Evolutionary conservation across 73 alveolate species (phyloP).

Genomic region (Paramecium sonneborni): DNA sequence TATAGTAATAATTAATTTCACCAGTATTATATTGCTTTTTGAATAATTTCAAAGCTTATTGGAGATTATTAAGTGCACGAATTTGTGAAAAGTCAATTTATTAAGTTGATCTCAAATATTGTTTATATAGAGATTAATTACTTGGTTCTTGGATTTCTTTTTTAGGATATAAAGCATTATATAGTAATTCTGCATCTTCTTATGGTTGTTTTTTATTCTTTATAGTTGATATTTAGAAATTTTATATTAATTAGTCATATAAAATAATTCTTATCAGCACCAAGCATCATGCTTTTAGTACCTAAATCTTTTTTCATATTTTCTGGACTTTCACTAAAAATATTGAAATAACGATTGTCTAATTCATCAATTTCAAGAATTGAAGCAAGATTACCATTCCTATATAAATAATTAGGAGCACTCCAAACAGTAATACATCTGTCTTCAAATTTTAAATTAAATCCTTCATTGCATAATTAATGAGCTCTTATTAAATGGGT

Average conservation of each 20-base stretch:
- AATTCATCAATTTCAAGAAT: slow-evolving; percentile 94
- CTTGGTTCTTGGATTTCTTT: neutral
- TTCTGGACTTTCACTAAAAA: slow-evolving; percentile 92
- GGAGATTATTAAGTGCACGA: neutral
- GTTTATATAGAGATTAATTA: neutral
- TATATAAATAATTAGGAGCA: slow-evolving; percentile 98
- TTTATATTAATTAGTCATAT: neutral
- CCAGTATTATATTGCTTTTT: neutral
- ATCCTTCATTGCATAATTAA: slow-evolving; percentile 97
- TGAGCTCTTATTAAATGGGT: slow-evolving; percentile 95
- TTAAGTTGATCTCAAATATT: neutral
- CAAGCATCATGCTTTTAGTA: slow-evolving; percentile 35
- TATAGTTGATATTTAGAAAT: neutral
- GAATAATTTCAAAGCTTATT: neutral
- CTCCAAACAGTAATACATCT: slow-evolving; percentile 96
- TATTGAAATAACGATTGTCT: slow-evolving; percentile 86
- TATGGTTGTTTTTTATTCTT: neutral
- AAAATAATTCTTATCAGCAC: slow-evolving; percentile 15
- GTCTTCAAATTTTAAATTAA: slow-evolving; percentile 87
- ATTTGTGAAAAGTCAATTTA: neutral
- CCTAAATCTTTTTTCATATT: slow-evolving; percentile 71
- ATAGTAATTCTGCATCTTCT: slow-evolving; percentile 35
- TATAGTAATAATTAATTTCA: neutral
- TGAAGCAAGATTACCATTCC: slow-evolving; percentile 89
- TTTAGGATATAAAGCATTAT: neutral